Conservation (phyloP, 2,329 filamentous ascomycete species). For the Botrytis galanthina region DNA sequence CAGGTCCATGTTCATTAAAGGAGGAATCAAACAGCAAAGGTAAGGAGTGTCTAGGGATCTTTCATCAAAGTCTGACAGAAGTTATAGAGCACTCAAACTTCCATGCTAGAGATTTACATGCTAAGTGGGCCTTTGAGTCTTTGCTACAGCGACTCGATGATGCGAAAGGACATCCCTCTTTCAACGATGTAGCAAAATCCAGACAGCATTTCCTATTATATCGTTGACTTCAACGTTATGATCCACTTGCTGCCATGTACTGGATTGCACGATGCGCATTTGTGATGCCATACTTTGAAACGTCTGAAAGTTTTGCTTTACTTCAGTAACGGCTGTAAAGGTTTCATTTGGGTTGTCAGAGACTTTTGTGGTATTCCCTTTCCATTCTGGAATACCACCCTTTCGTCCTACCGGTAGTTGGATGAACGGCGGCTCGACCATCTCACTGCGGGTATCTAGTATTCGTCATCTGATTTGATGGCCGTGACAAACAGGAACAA, state of each 20-base stretch:
- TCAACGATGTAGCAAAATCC: background rate
- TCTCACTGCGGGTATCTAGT: background rate
- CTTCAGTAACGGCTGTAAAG: background rate
- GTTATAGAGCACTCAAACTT: conserved; percentile 25
- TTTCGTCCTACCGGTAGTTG: background rate
- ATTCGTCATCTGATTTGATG: background rate
- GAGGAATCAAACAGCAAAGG: conserved; percentile 57
- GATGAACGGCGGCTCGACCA: background rate
- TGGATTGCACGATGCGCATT: background rate
- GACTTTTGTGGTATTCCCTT: background rate
- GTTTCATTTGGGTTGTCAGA: background rate
- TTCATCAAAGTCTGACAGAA: conserved; percentile 55
- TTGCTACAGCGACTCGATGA: background rate
- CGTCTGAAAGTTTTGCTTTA: background rate
- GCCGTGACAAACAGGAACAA: background rate
- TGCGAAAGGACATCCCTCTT: background rate
- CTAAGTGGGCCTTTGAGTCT: background rate
- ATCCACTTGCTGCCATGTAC: background rate
- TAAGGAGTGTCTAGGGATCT: conserved; percentile 58
- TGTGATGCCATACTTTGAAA: background rate
- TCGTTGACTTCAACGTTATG: background rate
- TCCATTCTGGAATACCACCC: background rate
- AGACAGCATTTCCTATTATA: background rate
- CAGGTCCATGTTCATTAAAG: no score
- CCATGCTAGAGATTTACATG: background rate